A percentile compares a stretch with the other conserved stretches of the same genome.
phyloP scores from a whole-genome alignment of 352 stramenopile genomes.

The Aphanomyces invadans region DNA sequence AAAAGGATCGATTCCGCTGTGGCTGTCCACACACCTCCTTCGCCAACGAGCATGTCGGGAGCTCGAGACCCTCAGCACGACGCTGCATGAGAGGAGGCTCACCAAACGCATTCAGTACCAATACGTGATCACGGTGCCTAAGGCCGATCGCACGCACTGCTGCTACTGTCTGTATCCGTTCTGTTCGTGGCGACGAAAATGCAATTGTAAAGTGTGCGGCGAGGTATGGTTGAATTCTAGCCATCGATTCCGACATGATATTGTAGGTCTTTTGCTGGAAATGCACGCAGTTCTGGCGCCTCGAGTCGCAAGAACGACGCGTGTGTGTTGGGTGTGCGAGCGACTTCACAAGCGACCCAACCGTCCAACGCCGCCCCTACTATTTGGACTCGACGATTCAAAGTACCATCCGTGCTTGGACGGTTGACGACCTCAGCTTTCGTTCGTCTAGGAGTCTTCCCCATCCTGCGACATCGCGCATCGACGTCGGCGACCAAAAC shows the following conservation, averaged over 20 bases:
- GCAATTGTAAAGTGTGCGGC: background rate
- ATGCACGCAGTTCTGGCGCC: constrained; percentile 1
- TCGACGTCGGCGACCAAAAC: background rate
- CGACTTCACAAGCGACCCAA: background rate
- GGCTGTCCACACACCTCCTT: background rate
- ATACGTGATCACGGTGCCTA: background rate
- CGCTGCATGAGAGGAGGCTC: background rate
- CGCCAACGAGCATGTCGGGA: too few species aligned
- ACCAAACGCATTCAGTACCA: background rate
- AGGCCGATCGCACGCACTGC: background rate
- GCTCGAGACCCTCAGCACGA: too few species aligned
- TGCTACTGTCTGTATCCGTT: background rate
- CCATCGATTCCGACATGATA: background rate
- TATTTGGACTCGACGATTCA: background rate
- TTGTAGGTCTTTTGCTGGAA: constrained; percentile 10
- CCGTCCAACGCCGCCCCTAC: background rate
- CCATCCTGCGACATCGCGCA: background rate
- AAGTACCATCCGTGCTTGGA: background rate
- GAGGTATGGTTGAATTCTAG: background rate
- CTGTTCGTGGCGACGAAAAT: background rate
- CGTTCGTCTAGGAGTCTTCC: background rate
- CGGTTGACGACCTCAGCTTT: too few species aligned
- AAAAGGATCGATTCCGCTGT: background rate
- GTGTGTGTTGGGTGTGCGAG: background rate
- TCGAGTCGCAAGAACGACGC: background rate